Base-by-base conservation (phyloP, 2,329 filamentous ascomycete species). In the Pyricularia sp. region DNA sequence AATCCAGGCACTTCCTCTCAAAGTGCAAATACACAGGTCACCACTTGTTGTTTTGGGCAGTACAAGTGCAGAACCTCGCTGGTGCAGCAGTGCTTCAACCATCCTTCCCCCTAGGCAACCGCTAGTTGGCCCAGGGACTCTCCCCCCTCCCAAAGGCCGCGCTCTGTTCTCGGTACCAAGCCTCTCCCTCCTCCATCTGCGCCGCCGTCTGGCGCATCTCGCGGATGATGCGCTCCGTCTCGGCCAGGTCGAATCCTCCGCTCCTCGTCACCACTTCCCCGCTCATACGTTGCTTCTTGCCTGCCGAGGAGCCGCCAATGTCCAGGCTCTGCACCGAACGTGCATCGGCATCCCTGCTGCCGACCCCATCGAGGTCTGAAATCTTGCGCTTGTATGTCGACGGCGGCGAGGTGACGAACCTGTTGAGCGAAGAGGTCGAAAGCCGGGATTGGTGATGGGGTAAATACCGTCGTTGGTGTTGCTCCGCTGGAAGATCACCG, bases 161-260 rank as follows among this genome's bases (percentile, higher is more conserved):
- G 49, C 76, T 79, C 70, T 82, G 79, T 64, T 76, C 74, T 64
- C 72, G 73, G 69, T 78, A 80, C 80, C 80, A 82, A 24, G 74
- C 72, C n/a, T 74, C 74, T 19, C 75, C 78, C 67, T 80, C 75
- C 66, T 81, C 78, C 71, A 82, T 74, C 65, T 80, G 78, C 65
- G 76, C 72, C 16, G 77, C 74, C 68, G 78, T 73, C 63, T 74
- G 73, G 49, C 74, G 74, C 55, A 82, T 74, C 67, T 81, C 78
- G 40, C 68, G 72, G 60, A 81, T 74, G 19, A 79, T 75, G 33
- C 75, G 74, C 65, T 74, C 68, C 3, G 69, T 66, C 44, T 68
- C 69, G 10, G 35, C 62, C 1, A 65, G 35, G 31, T 66, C 64
- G 19, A 24, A 62, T 8, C 60, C 60, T 30, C 60, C 60, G 4